Conservation (phyloP, 192 early-diverging fungal genomes). For the Coemansia sp. region DNA sequence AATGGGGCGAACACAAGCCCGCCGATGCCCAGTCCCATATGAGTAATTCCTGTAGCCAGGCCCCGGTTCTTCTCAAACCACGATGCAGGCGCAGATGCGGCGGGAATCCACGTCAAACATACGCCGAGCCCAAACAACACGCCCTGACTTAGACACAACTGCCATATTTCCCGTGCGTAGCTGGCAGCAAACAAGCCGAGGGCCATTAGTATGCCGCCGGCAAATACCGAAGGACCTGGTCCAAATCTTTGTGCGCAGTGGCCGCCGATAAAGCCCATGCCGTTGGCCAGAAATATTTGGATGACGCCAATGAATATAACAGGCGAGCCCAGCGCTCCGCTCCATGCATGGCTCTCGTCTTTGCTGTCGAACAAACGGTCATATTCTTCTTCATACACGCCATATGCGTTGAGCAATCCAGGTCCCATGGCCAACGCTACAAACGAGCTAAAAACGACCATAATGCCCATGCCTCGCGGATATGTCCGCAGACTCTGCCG, state of each 20-base stretch:
- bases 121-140: slow-evolving; percentile 64
- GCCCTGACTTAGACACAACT: slow-evolving; percentile 67
- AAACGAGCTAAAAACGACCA: slow-evolving; percentile 51
- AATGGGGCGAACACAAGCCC: slow-evolving; percentile 64
- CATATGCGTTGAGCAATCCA: slow-evolving; percentile 48
- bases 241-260: slow-evolving; percentile 34
- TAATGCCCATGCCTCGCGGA: slow-evolving; percentile 42
- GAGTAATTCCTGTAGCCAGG: slow-evolving; percentile 65
- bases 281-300: slow-evolving; percentile 49
- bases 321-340: slow-evolving; percentile 30
- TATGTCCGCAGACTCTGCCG: slow-evolving; percentile 36
- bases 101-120: slow-evolving; percentile 61
- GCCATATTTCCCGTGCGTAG: slow-evolving; percentile 63
- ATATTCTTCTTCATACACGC: slow-evolving; percentile 52
- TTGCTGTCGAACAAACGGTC: slow-evolving; percentile 44
- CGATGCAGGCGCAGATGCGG: slow-evolving; percentile 61
- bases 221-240: slow-evolving; percentile 47
- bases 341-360: slow-evolving; percentile 20
- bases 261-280: slow-evolving; percentile 44
- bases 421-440: slow-evolving; percentile 40
- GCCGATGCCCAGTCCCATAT: slow-evolving; percentile 67
- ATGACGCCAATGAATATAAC: slow-evolving; percentile 49
- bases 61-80: slow-evolving; percentile 65
- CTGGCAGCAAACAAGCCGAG: slow-evolving; percentile 61
- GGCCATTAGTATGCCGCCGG: slow-evolving; percentile 48